A percentile compares a stretch with the other conserved stretches of the same genome.
These are phyloP conservation scores for Funneliformis mosseae DNA, from an alignment of 192 early-diverging fungal species.

Conservation along the genomic window DNA sequence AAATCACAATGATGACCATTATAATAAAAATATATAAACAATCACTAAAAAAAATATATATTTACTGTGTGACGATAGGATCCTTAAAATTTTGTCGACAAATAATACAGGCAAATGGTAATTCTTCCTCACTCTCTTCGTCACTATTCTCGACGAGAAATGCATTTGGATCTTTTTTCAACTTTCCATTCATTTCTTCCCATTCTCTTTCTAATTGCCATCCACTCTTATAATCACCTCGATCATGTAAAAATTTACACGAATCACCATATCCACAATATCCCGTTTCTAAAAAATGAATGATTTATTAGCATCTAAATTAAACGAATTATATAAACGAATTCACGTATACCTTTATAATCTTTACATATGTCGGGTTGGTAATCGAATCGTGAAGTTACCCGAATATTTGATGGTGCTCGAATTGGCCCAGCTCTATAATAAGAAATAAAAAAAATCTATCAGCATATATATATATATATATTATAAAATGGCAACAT, in stretches of 20 bases:
- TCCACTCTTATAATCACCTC: slow-evolving; percentile 94
- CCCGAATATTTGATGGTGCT: slow-evolving; percentile 73
- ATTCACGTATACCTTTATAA: slow-evolving; percentile 75
- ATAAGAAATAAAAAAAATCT: background rate
- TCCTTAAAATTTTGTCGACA: slow-evolving; percentile 86
- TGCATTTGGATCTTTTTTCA: slow-evolving; percentile 50
- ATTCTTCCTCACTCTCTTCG: slow-evolving; percentile 69
- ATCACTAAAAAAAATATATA: background rate
- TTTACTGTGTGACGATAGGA: slow-evolving; percentile 85
- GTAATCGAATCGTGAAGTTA: slow-evolving; percentile 90
- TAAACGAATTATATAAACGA: background rate
- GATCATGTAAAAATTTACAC: slow-evolving; percentile 97
- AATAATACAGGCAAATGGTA: slow-evolving; percentile 96
- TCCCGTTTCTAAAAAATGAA: slow-evolving; percentile 63
- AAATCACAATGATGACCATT: background rate
- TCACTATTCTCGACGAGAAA: slow-evolving; percentile 50
- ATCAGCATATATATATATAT: slow-evolving; percentile 14
- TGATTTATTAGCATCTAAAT: background rate
- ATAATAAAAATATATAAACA: no score
- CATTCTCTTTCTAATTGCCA: slow-evolving; percentile 99
- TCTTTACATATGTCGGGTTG: slow-evolving; percentile 99
- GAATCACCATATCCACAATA: slow-evolving; percentile 98
- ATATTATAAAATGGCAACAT: slow-evolving; percentile 22
- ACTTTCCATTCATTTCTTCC: slow-evolving; percentile 83
- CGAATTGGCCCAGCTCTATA: slow-evolving; percentile 72